phyloP scores from a whole-genome alignment of 1,139 yeast species.

The Nakaseomyces uthaithaninus region DNA sequence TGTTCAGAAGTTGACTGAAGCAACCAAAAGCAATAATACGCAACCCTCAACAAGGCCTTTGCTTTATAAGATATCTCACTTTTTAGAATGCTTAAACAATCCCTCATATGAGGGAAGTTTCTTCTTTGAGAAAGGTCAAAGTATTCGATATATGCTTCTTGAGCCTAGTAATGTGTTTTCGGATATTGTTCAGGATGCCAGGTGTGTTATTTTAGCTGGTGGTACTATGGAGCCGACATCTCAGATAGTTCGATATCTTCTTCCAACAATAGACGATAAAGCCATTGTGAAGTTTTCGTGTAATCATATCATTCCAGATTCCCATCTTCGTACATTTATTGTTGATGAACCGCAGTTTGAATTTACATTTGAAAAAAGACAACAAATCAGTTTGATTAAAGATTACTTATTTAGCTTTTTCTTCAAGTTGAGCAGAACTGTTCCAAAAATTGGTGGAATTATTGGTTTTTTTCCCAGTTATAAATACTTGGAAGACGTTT shows the following conservation, averaged over 20 bases:
- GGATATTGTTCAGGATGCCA: conserved; percentile 56
- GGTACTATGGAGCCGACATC: conserved; percentile 92
- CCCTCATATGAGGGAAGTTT: conserved; percentile 78
- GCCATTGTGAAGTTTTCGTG: conserved; percentile 56
- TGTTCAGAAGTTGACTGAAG: conserved; percentile 35
- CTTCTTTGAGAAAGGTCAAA: conserved; percentile 42
- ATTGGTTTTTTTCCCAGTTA: conserved; percentile 86
- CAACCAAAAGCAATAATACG: conserved; percentile 12
- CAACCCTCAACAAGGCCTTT: conserved; percentile 39
- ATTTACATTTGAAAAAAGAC: conserved; percentile 63
- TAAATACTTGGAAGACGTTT: conserved; percentile 49
- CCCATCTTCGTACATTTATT: conserved; percentile 56
- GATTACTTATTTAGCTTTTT: conserved; percentile 46
- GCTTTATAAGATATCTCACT: conserved; percentile 57
- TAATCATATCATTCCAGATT: conserved; percentile 75
- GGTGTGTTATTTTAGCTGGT: conserved; percentile 77
- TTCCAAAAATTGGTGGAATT: conserved; percentile 57
- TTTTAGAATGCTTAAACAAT: conserved; percentile 57
- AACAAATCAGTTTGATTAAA: conserved; percentile 39
- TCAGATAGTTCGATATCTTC: conserved; percentile 58
- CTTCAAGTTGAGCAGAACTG: conserved; percentile 35
- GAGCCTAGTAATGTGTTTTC: conserved; percentile 73
- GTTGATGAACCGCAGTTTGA: conserved; percentile 42
- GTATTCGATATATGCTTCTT: conserved; percentile 61
- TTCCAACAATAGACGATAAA: conserved; percentile 47